phyloP scores from a whole-genome alignment of 495 filamentous ascomycete genomes.

The Penicillium chermesinum region DNA sequence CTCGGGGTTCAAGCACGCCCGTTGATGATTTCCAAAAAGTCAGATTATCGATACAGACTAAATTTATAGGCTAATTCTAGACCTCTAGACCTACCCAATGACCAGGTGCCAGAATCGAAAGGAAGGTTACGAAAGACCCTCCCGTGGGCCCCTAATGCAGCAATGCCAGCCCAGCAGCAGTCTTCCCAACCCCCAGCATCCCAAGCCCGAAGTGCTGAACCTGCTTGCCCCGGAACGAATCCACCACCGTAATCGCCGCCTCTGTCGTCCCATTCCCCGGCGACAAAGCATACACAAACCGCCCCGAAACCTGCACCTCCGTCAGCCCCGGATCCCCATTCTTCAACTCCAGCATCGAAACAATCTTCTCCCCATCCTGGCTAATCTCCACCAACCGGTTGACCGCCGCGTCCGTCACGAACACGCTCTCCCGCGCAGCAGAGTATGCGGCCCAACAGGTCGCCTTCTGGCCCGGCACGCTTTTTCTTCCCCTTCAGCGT shows the following conservation, averaged over 20 bases:
- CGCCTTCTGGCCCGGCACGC: slow-evolving; percentile 45
- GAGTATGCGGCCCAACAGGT: slow-evolving; percentile 52
- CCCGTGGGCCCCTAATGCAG: neutral
- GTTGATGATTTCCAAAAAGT: too few species aligned
- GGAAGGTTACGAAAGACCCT: too few species aligned
- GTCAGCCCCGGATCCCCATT: slow-evolving; percentile 49
- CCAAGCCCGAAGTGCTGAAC: slow-evolving; percentile 37
- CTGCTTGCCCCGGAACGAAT: slow-evolving; percentile 34
- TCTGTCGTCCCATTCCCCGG: slow-evolving; percentile 45
- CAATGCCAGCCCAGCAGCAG: neutral
- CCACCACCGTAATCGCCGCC: slow-evolving; percentile 47
- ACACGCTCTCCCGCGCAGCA: slow-evolving; percentile 31
- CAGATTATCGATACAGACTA: too few species aligned
- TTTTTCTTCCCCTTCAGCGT: slow-evolving; percentile 8
- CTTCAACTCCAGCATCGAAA: slow-evolving; percentile 31
- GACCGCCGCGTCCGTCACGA: slow-evolving; percentile 47
- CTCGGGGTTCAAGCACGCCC: too few species aligned
- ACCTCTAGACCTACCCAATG: too few species aligned
- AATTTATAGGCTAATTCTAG: too few species aligned
- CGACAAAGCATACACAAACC: slow-evolving; percentile 50
- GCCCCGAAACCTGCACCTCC: slow-evolving; percentile 48
- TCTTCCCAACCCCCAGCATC: slow-evolving; percentile 9
- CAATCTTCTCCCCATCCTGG: slow-evolving; percentile 16
- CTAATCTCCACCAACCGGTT: slow-evolving; percentile 51
- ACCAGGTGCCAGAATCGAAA: too few species aligned